Evolutionary conservation across 257 asterid genomes (phyloP).

Genomic region (Parsonsia alboflavescens): DNA sequence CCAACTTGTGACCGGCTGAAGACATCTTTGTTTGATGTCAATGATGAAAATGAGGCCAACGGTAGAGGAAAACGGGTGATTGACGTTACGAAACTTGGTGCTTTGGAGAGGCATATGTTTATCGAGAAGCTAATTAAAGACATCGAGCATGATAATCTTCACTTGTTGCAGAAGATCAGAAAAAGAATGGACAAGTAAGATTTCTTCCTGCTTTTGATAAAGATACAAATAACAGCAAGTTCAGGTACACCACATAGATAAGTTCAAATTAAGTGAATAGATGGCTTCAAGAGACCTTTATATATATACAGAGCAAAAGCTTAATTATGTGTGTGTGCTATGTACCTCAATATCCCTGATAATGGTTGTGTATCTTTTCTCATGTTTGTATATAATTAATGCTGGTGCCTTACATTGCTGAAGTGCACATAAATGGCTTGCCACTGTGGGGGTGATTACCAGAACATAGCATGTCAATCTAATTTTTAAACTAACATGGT

Average conservation of each 20-base stretch:
- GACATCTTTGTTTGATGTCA: constrained; percentile 25
- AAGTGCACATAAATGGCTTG: not conserved
- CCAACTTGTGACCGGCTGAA: constrained; percentile 33
- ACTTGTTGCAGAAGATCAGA: constrained; percentile 29
- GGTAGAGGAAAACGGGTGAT: constrained; percentile 18
- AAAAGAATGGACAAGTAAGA: constrained; percentile 35
- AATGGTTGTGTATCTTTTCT: no score
- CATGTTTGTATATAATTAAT: not conserved
- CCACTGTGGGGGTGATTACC: not conserved
- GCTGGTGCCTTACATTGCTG: not conserved
- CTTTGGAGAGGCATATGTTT: constrained; percentile 29
- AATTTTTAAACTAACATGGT: not conserved
- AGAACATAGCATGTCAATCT: not conserved
- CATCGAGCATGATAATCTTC: constrained; percentile 34
- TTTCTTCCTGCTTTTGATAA: not conserved
- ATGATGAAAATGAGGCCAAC: constrained; percentile 9
- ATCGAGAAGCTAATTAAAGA: constrained; percentile 31
- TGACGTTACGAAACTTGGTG: constrained; percentile 36
- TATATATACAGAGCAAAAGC: not conserved
- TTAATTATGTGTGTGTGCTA: not conserved
- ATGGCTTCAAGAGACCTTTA: not conserved
- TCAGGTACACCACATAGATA: not conserved
- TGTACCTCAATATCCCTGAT: not conserved
- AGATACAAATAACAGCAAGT: not conserved
- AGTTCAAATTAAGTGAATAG: not conserved